Evolutionary conservation across 2,329 filamentous ascomycete genomes (phyloP).

Genomic region (Ophiostoma australiae): DNA sequence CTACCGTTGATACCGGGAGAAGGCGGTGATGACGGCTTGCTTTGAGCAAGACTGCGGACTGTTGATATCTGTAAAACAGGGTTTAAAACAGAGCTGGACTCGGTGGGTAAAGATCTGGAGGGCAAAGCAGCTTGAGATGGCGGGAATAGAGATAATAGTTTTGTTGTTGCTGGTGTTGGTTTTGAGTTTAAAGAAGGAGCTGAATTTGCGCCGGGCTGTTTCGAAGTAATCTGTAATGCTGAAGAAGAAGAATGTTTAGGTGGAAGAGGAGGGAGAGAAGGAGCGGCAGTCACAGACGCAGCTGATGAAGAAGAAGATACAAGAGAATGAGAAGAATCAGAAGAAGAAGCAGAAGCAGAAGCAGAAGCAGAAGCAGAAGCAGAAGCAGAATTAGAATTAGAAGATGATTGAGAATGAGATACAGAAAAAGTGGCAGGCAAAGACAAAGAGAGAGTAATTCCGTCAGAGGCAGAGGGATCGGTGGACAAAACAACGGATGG

Average conservation of each 20-base stretch:
- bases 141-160: not conserved
- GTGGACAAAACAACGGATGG: constrained; percentile 17
- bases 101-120: not conserved
- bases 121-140: not conserved
- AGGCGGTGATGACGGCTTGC: constrained; percentile 27
- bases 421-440: not conserved
- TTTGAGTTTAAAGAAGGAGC: not conserved
- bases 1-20: constrained; percentile 30
- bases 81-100: not conserved
- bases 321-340: not conserved
- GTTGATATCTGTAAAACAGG: not conserved
- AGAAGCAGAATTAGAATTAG: not conserved
- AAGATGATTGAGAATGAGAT: not conserved
- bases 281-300: constrained; percentile 15
- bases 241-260: constrained; percentile 5
- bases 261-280: constrained; percentile 10
- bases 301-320: constrained; percentile 5
- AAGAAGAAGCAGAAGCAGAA: not conserved
- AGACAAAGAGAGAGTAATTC: not conserved
- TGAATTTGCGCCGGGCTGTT: constrained; percentile 3
- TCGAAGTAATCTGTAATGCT: not conserved
- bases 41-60: not conserved
- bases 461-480: not conserved
- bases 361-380: not conserved
- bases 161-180: not conserved